A percentile compares a stretch with the other conserved stretches of the same genome.
Conservation (phyloP, 2,329 filamentous ascomycete species). For the Xylariaceae sp. region DNA sequence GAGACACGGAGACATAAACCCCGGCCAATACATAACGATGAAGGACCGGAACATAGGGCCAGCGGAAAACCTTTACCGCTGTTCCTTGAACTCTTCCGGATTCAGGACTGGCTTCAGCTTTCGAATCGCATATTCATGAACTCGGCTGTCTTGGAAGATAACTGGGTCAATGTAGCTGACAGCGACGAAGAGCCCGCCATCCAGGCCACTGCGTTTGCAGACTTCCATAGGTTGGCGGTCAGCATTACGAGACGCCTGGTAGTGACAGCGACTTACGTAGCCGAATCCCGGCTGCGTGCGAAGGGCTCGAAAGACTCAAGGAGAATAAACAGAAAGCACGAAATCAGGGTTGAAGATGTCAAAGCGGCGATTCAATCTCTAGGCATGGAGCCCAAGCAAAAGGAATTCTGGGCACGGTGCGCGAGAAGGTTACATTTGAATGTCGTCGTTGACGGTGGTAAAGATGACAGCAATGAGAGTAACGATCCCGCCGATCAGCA, state of each 20-base stretch:
- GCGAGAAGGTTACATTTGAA: constrained; percentile 47
- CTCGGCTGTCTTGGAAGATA: constrained; percentile 51
- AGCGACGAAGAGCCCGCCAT: constrained; percentile 57
- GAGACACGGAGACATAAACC: not conserved
- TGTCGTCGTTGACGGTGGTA: constrained; percentile 38
- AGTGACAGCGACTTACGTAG: constrained; percentile 62
- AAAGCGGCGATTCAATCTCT: constrained; percentile 45
- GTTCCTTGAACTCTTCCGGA: constrained; percentile 53
- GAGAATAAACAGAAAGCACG: constrained; percentile 20
- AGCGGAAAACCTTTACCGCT: constrained; percentile 32
- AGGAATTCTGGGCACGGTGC: constrained; percentile 43
- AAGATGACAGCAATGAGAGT: constrained; percentile 31
- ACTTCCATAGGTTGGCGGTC: constrained; percentile 64
- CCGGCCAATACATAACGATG: not conserved
- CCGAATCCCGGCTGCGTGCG: constrained; percentile 61
- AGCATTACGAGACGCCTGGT: constrained; percentile 67
- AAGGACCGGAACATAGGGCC: not conserved
- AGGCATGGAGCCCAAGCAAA: constrained; percentile 36
- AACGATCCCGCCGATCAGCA: constrained; percentile 23
- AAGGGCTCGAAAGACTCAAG: constrained; percentile 29
- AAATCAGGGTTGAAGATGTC: constrained; percentile 43
- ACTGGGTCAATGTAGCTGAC: constrained; percentile 61
- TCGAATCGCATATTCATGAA: constrained; percentile 74
- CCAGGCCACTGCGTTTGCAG: constrained; percentile 67
- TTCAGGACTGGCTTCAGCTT: constrained; percentile 57